phyloP scores from a whole-genome alignment of 257 asterid species.

The Nicotiana undulata region DNA sequence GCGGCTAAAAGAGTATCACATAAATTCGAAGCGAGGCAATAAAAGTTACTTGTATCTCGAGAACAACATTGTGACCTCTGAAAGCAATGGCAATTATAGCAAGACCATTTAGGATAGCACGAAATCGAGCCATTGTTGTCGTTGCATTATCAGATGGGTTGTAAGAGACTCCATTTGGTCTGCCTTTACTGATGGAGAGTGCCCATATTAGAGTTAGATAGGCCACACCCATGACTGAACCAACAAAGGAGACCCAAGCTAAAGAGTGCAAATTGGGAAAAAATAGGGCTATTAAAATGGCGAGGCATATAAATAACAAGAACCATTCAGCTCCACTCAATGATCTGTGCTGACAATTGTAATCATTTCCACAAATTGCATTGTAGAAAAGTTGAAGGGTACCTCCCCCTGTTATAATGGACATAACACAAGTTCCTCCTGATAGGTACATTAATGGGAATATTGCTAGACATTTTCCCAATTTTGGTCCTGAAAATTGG shows the following conservation, averaged over 20 bases:
- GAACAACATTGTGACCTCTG: conserved; percentile 70
- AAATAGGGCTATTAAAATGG: conserved; percentile 42
- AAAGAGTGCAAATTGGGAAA: conserved; percentile 55
- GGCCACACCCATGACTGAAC: conserved; percentile 37
- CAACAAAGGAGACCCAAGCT: conserved; percentile 34
- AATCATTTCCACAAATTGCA: conserved; percentile 14
- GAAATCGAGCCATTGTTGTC: conserved; percentile 13
- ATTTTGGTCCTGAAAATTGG: conserved; percentile 34
- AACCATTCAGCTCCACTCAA: conserved; percentile 47
- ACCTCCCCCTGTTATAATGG: conserved; percentile 49
- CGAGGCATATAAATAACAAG: conserved; percentile 41
- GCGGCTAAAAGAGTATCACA: too few species aligned
- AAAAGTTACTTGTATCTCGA: conserved; percentile 55
- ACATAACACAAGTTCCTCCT: conserved; percentile 47
- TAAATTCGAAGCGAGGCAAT: too few species aligned
- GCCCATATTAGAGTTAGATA: conserved; percentile 37
- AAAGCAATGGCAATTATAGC: conserved; percentile 45
- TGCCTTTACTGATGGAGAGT: conserved; percentile 25
- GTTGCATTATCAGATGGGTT: not conserved
- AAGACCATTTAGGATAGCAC: conserved; percentile 35
- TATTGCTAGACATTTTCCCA: conserved; percentile 50
- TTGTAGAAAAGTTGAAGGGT: conserved; percentile 29
- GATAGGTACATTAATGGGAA: conserved; percentile 69
- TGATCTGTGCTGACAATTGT: conserved; percentile 11
- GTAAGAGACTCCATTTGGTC: conserved; percentile 8